Percentiles rank a stretch among this genome's conserved stretches.
These are phyloP conservation scores for Melanogaster broomeanus DNA, from an alignment of 768 basidiomycete species.

Conservation along the genomic window DNA sequence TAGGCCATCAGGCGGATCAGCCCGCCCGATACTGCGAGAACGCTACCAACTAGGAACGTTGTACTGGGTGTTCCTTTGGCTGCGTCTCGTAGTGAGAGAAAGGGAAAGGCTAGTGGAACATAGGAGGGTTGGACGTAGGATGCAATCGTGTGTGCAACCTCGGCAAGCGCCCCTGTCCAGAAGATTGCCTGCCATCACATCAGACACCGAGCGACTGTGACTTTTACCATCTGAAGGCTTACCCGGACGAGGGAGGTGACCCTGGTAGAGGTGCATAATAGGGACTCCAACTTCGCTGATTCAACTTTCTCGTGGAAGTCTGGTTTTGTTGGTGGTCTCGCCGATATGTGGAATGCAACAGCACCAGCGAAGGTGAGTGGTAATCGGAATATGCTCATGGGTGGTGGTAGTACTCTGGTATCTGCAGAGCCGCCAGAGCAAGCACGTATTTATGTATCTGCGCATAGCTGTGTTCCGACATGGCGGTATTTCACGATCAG, in stretches of 20 bases:
- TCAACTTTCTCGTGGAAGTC: constrained; percentile 34
- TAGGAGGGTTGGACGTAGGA: background rate
- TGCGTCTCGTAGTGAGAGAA: background rate
- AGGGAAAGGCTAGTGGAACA: background rate
- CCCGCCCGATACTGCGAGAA: constrained; percentile 41
- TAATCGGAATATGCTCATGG: constrained; percentile 37
- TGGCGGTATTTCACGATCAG: no score
- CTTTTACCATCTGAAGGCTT: background rate
- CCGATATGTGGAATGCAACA: constrained; percentile 43
- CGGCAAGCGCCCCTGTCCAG: constrained; percentile 41
- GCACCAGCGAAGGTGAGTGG: constrained; percentile 46
- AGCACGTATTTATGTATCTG: background rate
- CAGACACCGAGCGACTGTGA: background rate
- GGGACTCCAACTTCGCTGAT: background rate
- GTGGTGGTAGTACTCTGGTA: background rate
- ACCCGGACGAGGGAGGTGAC: background rate
- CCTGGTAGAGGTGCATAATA: background rate
- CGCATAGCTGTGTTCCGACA: background rate
- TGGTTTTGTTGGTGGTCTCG: constrained; percentile 49
- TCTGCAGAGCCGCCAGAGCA: no score
- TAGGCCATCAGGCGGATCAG: constrained; percentile 40
- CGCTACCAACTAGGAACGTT: constrained; percentile 36
- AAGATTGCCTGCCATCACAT: constrained; percentile 35
- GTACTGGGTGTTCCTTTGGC: background rate
- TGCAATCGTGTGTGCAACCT: constrained; percentile 34